Base-by-base conservation (phyloP, 345 rosid species). In the Hirschfeldia incana region DNA sequence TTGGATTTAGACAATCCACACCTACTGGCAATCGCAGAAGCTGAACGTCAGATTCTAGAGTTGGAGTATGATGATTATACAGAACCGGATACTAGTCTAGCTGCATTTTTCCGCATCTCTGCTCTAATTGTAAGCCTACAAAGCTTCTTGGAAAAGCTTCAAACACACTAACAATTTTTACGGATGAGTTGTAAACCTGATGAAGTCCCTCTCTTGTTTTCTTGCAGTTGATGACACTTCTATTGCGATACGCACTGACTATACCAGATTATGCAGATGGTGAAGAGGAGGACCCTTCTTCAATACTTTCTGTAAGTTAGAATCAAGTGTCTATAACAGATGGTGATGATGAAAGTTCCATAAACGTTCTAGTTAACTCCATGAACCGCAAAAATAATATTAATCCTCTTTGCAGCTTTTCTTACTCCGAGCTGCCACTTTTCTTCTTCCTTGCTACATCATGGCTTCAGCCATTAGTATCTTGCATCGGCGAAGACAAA, bases 401-500 rank as follows among this genome's bases (percentile, higher is more conserved):
- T 57, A 55, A 17, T 37, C 68, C 68, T 39, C 11, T 75, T 70
- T 71, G 72, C 91, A 95, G 99, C 87, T 89, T 85, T 95, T 92
- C 87, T 81, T 95, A 83, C 87, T 86, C 55, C 87, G 92, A 16
- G 87, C 92, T n/a, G 89, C 87, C 60, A 90, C 89, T 17, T 89
- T 93, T 83, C 94, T 91, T 83, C 87, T 96, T 73, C 97, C 99
- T 11, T 96, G 99, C 82, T 96, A 96, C 84, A 93, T 96, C 77
- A 96, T 96, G 99, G 98, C 97, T 30, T 92, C 98, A 97, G 97
- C 97, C 55, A 88, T 96, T 72, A 89, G 93, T 81, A 88, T 92
- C 72, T 79, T 96, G 84, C 98, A 96, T 80, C 94, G 89, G 1
- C 86, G 98, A 39, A 86, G 97, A 79, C 94, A 92, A 74, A 89